A percentile compares a stretch with the other conserved stretches of the same genome.
Conservation (phyloP, 2,329 filamentous ascomycete genomes). For the Alternaria brassicicola region DNA sequence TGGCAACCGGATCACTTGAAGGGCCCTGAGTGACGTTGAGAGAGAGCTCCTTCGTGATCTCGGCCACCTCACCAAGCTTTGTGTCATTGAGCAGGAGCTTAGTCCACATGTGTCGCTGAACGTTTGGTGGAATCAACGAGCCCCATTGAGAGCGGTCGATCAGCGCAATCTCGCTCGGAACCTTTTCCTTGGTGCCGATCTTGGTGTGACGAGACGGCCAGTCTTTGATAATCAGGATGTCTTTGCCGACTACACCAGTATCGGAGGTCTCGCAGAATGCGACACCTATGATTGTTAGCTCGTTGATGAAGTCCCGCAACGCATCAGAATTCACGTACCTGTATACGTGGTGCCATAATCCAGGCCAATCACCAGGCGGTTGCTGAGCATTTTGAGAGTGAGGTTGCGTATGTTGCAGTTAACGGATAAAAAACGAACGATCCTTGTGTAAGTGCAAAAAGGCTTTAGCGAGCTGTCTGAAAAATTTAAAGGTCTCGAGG, state of each 20-base stretch:
- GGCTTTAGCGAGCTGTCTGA: background rate
- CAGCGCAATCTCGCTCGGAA: conserved; percentile 29
- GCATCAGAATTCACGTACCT: conserved; percentile 5
- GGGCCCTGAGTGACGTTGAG: no score
- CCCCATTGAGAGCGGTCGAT: conserved; percentile 16
- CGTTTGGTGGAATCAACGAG: conserved; percentile 17
- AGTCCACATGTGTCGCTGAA: conserved; percentile 41
- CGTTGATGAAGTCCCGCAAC: no score
- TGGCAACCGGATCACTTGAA: conserved; percentile 25
- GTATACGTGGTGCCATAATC: conserved; percentile 36
- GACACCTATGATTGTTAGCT: conserved; percentile 26
- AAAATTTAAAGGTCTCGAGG: background rate
- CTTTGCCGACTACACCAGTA: background rate
- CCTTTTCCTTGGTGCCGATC: conserved; percentile 39
- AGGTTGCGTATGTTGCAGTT: background rate
- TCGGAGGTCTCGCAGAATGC: conserved; percentile 38
- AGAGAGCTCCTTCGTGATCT: conserved; percentile 18
- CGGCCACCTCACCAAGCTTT: conserved; percentile 21
- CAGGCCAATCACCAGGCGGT: conserved; percentile 18
- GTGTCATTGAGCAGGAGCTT: conserved; percentile 36
- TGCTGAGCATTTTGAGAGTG: background rate
- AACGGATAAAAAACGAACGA: no score
- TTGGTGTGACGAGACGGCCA: conserved; percentile 34
- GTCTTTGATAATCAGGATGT: conserved; percentile 32
- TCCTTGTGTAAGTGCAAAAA: background rate